These are phyloP conservation scores for Diaporthe capsici DNA, from an alignment of 2,329 filamentous ascomycete genomes.

Conservation along the genomic window DNA sequence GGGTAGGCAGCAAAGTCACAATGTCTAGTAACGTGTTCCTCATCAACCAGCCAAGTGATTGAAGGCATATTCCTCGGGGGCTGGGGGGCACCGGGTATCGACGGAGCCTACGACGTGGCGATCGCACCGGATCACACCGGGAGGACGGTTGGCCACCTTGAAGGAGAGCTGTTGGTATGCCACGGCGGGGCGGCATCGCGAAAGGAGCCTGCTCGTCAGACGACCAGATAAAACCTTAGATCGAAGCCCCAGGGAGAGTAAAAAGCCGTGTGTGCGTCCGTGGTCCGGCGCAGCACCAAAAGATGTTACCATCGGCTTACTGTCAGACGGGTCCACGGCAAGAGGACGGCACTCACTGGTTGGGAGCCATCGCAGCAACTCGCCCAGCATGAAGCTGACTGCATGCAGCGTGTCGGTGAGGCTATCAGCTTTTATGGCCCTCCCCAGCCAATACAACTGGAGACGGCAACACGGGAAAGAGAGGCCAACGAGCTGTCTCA, in stretches of 20 bases:
- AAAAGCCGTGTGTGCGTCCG: background rate
- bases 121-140: constrained; percentile 17
- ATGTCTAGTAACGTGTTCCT: background rate
- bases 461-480: background rate
- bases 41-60: background rate
- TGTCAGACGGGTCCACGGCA: constrained; percentile 31
- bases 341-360: constrained; percentile 15
- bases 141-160: background rate
- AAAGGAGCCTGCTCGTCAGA: background rate
- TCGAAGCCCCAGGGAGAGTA: background rate
- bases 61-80: background rate
- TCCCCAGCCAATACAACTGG: background rate
- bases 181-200: constrained; percentile 1
- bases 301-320: constrained; percentile 19
- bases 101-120: background rate
- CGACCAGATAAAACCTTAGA: background rate
- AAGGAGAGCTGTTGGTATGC: background rate
- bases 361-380: background rate
- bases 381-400: constrained; percentile 32
- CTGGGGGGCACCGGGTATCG: background rate
- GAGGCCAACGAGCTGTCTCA: background rate
- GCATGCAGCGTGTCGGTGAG: constrained; percentile 30
- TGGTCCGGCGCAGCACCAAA: background rate
- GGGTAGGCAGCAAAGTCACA: constrained; percentile 21
- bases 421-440: constrained; percentile 16